A percentile compares a stretch with the other conserved stretches of the same genome.
Conservation (phyloP, 805 yeast genomes). For the Jamesozyma jinghongensis region DNA sequence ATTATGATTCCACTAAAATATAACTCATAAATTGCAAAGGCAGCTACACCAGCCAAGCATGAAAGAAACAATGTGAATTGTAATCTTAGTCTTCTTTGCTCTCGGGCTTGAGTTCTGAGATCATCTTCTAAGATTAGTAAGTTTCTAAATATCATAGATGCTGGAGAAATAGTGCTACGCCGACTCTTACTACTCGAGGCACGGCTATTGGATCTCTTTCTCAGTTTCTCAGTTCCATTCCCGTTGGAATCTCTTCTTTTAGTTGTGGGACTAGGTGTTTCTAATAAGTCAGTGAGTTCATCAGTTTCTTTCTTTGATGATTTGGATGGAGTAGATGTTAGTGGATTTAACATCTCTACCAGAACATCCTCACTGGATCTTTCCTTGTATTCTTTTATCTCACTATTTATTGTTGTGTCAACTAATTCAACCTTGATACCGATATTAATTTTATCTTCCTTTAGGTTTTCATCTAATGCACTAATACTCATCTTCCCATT, state of each 20-base stretch:
- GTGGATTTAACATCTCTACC: too few relatives aligned
- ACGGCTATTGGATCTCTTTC: constrained; percentile 22
- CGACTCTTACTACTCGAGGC: constrained; percentile 23
- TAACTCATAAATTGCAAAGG: constrained; percentile 34
- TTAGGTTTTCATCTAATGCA: too few relatives aligned
- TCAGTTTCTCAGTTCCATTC: neutral
- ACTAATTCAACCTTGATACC: neutral
- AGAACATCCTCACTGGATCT: too few relatives aligned
- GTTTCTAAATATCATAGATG: constrained; percentile 73
- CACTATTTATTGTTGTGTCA: constrained; percentile 1
- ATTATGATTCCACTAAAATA: constrained; percentile 26
- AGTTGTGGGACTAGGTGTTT: neutral
- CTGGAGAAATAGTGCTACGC: constrained; percentile 33
- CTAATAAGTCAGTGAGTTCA: too few relatives aligned
- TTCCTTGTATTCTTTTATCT: too few relatives aligned
- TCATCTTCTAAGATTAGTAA: constrained; percentile 79
- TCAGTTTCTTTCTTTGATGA: too few relatives aligned
- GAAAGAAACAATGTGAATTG: constrained; percentile 35
- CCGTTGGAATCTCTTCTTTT: neutral
- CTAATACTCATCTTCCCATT: too few relatives aligned
- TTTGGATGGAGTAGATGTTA: too few relatives aligned
- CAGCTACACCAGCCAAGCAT: constrained; percentile 34
- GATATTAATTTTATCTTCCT: too few relatives aligned
- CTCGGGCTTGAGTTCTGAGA: constrained; percentile 69
- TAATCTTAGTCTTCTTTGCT: constrained; percentile 54